These are phyloP conservation scores for Xylaria acuta DNA, from an alignment of 495 filamentous ascomycete genomes.

Conservation along the genomic window DNA sequence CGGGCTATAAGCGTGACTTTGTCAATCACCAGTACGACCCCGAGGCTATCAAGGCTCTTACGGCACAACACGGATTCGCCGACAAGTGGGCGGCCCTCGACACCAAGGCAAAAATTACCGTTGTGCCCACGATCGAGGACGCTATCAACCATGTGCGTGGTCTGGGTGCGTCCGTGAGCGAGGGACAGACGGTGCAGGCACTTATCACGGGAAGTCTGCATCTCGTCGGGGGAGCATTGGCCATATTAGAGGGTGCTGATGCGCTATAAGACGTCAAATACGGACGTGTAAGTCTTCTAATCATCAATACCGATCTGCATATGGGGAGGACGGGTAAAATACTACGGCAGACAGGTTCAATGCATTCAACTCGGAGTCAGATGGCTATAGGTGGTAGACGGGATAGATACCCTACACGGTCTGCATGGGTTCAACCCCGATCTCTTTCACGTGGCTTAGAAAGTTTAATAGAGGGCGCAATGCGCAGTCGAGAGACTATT, in stretches of 20 bases:
- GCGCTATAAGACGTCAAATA: constrained; percentile 39
- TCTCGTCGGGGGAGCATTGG: constrained; percentile 65
- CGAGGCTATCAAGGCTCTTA: constrained; percentile 68
- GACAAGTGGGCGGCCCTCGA: constrained; percentile 75
- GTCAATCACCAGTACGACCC: constrained; percentile 76
- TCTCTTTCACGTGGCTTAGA: not conserved
- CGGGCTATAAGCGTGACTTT: constrained; percentile 77
- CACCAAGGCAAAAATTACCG: constrained; percentile 62
- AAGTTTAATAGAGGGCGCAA: not conserved
- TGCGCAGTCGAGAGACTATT: not conserved
- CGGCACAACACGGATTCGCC: constrained; percentile 76
- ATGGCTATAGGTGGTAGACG: constrained; percentile 12
- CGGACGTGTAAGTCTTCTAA: not conserved
- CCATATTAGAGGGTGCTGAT: constrained; percentile 53
- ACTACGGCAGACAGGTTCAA: not conserved
- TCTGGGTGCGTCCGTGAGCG: constrained; percentile 41
- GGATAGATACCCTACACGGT: constrained; percentile 24
- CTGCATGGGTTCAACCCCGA: constrained; percentile 22
- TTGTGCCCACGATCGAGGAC: constrained; percentile 83
- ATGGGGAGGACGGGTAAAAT: not conserved
- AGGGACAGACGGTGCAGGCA: constrained; percentile 48
- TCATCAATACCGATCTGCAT: too few species aligned
- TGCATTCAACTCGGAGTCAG: constrained; percentile 19
- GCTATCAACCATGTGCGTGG: constrained; percentile 72
- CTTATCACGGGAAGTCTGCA: constrained; percentile 70